Evolutionary conservation across 2,329 filamentous ascomycete species (phyloP).

Genomic region (Cladosporium sp.): DNA sequence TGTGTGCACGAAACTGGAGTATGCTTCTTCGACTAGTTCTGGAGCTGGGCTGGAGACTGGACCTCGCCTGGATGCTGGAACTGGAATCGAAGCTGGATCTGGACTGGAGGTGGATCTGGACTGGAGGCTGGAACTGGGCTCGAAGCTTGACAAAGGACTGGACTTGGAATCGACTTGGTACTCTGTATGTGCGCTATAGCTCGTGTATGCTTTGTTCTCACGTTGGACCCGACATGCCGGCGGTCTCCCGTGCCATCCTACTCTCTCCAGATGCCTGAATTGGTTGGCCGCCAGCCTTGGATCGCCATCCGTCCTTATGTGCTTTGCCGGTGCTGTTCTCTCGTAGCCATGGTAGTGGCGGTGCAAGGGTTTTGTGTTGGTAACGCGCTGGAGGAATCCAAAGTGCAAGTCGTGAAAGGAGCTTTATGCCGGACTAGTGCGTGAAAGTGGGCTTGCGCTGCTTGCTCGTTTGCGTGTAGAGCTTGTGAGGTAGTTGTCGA

Average conservation of each 20-base stretch:
- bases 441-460: neutral
- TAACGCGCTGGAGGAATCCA: neutral
- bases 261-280: neutral
- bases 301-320: neutral
- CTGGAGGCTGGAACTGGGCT: no score
- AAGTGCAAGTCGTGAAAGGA: neutral
- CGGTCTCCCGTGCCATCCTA: neutral
- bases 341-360: neutral
- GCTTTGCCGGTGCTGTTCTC: neutral
- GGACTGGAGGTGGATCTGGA: neutral
- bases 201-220: neutral
- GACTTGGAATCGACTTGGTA: neutral
- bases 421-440: neutral
- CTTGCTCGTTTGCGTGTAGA: neutral
- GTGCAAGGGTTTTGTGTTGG: neutral
- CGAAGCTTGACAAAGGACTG: neutral
- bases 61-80: neutral
- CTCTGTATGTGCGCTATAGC: neutral
- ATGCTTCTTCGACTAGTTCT: neutral
- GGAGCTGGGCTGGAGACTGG: neutral
- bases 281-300: neutral
- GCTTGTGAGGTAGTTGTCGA: neutral
- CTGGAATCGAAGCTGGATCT: neutral
- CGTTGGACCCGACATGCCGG: neutral
- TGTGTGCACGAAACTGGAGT: neutral